Evolutionary conservation across 2,329 filamentous ascomycete genomes (phyloP).

Genomic region (Amesomyces nigricolor): DNA sequence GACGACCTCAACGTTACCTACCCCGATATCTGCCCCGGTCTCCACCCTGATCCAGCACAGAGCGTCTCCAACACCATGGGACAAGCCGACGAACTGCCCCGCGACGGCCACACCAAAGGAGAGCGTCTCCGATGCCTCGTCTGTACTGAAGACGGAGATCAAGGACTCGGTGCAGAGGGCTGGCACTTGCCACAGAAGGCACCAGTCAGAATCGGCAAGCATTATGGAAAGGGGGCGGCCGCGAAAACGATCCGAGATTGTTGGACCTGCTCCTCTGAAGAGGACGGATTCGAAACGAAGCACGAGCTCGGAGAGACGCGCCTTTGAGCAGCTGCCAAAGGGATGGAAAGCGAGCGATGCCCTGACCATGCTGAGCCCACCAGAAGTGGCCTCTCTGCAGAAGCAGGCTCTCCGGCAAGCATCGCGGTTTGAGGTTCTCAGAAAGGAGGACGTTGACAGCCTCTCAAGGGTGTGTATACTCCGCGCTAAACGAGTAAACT

Average conservation of each 20-base stretch:
- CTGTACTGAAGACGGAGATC: slow-evolving; percentile 30
- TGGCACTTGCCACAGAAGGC: slow-evolving; percentile 41
- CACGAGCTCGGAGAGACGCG: slow-evolving; percentile 48
- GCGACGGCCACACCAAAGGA: slow-evolving; percentile 30
- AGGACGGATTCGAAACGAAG: slow-evolving; percentile 40
- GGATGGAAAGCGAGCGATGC: slow-evolving; percentile 54
- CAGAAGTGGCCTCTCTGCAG: slow-evolving; percentile 48
- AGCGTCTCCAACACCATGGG: slow-evolving; percentile 42
- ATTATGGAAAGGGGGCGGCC: slow-evolving; percentile 59
- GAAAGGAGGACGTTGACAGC: slow-evolving; percentile 55
- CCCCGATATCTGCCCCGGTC: slow-evolving; percentile 47
- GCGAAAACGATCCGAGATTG: slow-evolving; percentile 45
- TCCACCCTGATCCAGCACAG: slow-evolving; percentile 44
- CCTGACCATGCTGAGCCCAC: slow-evolving; percentile 38
- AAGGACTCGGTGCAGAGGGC: slow-evolving; percentile 27
- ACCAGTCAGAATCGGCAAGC: slow-evolving; percentile 52
- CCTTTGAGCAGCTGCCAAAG: slow-evolving; percentile 56
- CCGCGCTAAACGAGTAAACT: neutral
- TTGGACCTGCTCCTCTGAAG: slow-evolving; percentile 34
- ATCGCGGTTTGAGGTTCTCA: slow-evolving; percentile 59
- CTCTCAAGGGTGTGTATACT: slow-evolving; percentile 52
- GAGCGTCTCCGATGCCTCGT: slow-evolving; percentile 24
- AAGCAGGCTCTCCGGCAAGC: slow-evolving; percentile 59
- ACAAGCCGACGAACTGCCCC: slow-evolving; percentile 29
- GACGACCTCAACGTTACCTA: slow-evolving; percentile 40